phyloP scores from a whole-genome alignment of 1,284 basidiomycete species.

The Ceratobasidium sp. region DNA sequence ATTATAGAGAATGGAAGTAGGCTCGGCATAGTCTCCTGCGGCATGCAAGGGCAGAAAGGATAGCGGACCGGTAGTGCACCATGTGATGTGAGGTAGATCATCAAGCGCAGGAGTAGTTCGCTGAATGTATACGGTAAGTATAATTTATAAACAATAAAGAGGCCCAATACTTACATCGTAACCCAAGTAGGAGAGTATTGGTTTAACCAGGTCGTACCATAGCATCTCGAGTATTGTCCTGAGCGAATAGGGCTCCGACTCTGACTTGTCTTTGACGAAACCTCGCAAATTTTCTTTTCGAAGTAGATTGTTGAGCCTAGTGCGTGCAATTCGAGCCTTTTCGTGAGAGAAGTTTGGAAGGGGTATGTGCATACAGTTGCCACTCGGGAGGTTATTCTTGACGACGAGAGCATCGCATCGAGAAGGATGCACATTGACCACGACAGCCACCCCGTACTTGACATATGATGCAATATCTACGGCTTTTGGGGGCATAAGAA shows the following conservation, averaged over 20 bases:
- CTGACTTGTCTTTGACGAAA: background rate
- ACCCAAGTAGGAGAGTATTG: background rate
- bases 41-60: background rate
- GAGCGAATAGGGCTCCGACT: background rate
- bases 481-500: background rate
- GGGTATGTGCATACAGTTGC: background rate
- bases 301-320: background rate
- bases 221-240: background rate
- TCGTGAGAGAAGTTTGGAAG: background rate
- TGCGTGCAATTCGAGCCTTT: background rate
- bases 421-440: background rate
- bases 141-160: background rate
- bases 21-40: background rate
- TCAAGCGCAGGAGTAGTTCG: background rate
- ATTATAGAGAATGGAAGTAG: background rate
- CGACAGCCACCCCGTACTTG: background rate
- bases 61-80: background rate
- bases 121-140: background rate
- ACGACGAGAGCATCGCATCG: constrained; percentile 1
- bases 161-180: background rate
- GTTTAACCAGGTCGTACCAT: background rate
- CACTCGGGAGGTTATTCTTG: background rate
- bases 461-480: background rate
- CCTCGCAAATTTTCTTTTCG: too few species aligned
- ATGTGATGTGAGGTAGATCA: background rate